phyloP scores from a whole-genome alignment of 192 early-diverging fungal genomes.

The Coemansia sp. region DNA sequence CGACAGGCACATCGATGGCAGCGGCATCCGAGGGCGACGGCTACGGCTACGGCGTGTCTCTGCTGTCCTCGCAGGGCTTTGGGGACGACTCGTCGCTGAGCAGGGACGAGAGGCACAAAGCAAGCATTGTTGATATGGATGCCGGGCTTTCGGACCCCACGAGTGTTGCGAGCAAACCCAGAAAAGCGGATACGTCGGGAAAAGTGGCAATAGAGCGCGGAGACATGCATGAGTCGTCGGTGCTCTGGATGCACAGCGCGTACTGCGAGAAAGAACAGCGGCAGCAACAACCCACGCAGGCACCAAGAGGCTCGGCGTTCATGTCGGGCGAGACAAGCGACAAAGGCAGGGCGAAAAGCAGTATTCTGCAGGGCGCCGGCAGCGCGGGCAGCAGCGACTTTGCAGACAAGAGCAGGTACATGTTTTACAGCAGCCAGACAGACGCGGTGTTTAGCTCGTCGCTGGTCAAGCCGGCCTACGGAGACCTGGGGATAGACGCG shows the following conservation, averaged over 20 bases:
- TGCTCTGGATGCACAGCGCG: conserved; percentile 34
- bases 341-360: background rate
- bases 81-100: background rate
- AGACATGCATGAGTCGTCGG: conserved; percentile 31
- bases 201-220: no score
- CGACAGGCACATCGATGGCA: conserved; percentile 16
- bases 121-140: background rate
- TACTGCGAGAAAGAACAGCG: background rate
- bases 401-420: conserved; percentile 10
- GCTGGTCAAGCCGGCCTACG: conserved; percentile 12
- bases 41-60: background rate
- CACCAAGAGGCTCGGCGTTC: background rate
- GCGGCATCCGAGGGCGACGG: background rate
- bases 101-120: background rate
- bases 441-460: conserved; percentile 20
- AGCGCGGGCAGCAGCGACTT: background rate
- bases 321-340: background rate
- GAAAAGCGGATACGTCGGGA: background rate
- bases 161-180: background rate
- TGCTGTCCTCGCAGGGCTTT: background rate
- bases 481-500: conserved; percentile 12
- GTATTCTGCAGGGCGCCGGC: background rate
- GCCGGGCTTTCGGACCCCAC: background rate
- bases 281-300: background rate
- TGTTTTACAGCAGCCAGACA: conserved; percentile 38